Base-by-base conservation (phyloP, 1,139 yeast genomes). In the Candida sanyaensis region DNA sequence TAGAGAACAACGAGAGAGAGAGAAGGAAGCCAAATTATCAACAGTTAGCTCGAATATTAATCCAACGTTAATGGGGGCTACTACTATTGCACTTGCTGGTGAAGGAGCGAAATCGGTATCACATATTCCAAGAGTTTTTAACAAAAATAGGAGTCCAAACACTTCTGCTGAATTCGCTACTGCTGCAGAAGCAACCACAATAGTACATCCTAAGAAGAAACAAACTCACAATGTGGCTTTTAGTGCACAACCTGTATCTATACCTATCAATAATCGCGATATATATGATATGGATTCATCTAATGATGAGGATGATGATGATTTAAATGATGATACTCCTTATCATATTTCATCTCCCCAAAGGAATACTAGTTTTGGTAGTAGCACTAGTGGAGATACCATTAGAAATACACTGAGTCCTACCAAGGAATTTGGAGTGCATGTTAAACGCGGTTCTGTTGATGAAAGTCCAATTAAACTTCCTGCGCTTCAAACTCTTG, bases 1-100 rank as follows among this genome's bases (percentile, higher is more conserved):
- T 28, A 41, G 50, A 27, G 48, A 45, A 26, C 42, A 37, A 27
- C 42, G 39, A 28, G 45, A 48, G 24, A 41, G 36, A 27, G 43
- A 37, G 33, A 41, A 30, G 10, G 45, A 45, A n/a, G 24, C 42
- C 13, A 30, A 37, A 6, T 24, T 11, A 37, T 28, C 36, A 31
- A 39, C 27, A 8, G 34, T 6, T 26, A 42, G 28, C 24, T 13
- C 27, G 10, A 10, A 27, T 34, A 13, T 11, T 13, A 31, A 33
- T 9, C 9, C 26, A 26, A 8, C 38, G 27, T 41, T 32, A 12
- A 26, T 31, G 24, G 39, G 30, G 1, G 39, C 31, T 11, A 26
- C 24, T 9, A 38, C 41, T 21, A n/a, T 31, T 17, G 49, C 44
- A 7, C 11, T 40, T 28, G 40, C 31, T 17, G 37, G 43, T 12